Base-by-base conservation (phyloP, 2,329 filamentous ascomycete genomes). In the Ceratocystis alfenasii region DNA sequence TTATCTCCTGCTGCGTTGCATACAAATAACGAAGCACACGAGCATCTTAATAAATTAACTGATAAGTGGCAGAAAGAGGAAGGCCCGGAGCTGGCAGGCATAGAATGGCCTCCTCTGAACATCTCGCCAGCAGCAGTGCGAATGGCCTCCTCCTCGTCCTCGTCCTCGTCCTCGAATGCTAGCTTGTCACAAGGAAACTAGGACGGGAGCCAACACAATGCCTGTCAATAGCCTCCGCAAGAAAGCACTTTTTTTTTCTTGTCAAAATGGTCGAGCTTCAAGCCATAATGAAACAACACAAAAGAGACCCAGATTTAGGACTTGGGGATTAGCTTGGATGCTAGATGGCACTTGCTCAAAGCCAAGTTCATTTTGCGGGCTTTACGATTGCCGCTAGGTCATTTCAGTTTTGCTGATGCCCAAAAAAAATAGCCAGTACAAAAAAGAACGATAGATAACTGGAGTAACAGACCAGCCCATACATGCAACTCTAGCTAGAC, bases 371-470 rank as follows among this genome's bases (percentile, higher is more conserved):
- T 59, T 59, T 59, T 59, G 53, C 53, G 53, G 53, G 28, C 53
- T 59, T 59, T 59, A 59, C 53, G 53, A 33, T 59, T 59, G 53
- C 53, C 53, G 28, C 53, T 59, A 59, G 22, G 53, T 59, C 53
- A 59, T 30, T 59, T 17, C 28, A 59, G 28, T 59, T 41, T 12
- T 59, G 53, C 53, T 59, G 25, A 59, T 33, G 15, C 25, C 28
- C 28, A 28, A 30, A 59, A 57, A 55, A 59, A 59, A 59, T 50
- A n/a, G 22, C n/a, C n/a, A 12, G 36, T 41, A 41, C 36, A 41
- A 50, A 50, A 50, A 50, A 22, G 53, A 59, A 59, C 12, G 53
- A 59, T 59, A 59, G 28, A 30, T 59, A 59, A 59, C 53, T 59
- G 25, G 25, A 59, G 53, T 59, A 30, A 30, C 53, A 59, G 53